These are phyloP conservation scores for Iberis amara DNA, from an alignment of 441 rosid genomes.

Conservation along the genomic window DNA sequence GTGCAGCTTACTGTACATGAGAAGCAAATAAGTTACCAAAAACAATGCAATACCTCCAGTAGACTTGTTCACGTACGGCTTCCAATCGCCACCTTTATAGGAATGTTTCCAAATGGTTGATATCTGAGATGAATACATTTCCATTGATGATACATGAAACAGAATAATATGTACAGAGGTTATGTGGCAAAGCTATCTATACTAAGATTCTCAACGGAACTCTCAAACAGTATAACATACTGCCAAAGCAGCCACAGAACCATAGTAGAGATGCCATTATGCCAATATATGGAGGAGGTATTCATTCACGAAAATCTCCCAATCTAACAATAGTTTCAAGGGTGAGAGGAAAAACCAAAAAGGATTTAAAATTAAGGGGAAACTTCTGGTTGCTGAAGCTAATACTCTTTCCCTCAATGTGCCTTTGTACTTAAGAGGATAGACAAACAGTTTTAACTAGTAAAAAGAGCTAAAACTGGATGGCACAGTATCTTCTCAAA, in stretches of 20 bases:
- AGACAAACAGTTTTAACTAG: slow-evolving; percentile 1
- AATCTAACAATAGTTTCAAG: slow-evolving; percentile 13
- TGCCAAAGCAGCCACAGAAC: slow-evolving; percentile 14
- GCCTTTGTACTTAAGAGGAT: neutral
- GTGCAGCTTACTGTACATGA: slow-evolving; percentile 3
- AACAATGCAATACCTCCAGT: slow-evolving; percentile 51
- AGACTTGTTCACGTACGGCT: slow-evolving; percentile 64
- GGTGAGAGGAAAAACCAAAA: slow-evolving; percentile 8
- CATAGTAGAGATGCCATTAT: neutral
- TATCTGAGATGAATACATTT: slow-evolving; percentile 42
- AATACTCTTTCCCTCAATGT: slow-evolving; percentile 12
- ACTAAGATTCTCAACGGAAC: slow-evolving; percentile 5
- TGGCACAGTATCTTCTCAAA: neutral
- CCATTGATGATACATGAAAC: slow-evolving; percentile 4
- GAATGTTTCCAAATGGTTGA: slow-evolving; percentile 87
- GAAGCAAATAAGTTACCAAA: slow-evolving; percentile 3
- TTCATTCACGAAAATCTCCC: slow-evolving; percentile 6
- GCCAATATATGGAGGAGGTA: neutral
- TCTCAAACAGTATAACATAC: neutral
- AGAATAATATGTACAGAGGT: neutral
- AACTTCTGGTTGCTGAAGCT: slow-evolving; percentile 11
- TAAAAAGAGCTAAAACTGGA: slow-evolving; percentile 14
- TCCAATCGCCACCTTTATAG: slow-evolving; percentile 73
- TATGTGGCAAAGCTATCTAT: neutral
- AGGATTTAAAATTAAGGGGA: neutral